phyloP scores from a whole-genome alignment of 352 stramenopile genomes.

The Pythium rishiriense region DNA sequence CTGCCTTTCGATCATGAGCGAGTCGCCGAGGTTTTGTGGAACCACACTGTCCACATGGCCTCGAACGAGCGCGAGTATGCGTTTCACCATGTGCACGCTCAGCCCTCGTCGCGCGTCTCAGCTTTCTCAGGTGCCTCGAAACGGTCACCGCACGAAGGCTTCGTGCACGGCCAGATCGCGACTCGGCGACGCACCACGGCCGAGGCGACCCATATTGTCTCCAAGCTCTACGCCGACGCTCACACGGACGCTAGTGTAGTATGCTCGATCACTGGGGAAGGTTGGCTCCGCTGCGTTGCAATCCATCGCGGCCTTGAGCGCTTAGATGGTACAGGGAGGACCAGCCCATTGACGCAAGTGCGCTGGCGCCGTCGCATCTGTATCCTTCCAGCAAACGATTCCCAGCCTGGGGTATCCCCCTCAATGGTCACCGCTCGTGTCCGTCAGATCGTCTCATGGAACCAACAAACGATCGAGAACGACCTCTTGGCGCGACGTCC shows the following conservation, averaged over 20 bases:
- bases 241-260: not conserved
- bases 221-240: conserved; percentile 9
- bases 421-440: not conserved
- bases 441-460: conserved; percentile 2
- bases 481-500: not conserved
- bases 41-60: conserved; percentile 11
- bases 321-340: not conserved
- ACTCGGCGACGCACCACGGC: not conserved
- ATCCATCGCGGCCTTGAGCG: not conserved
- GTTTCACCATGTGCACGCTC: not conserved
- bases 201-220: not conserved
- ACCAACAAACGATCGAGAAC: conserved; percentile 17
- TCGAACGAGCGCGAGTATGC: conserved; percentile 13
- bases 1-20: conserved; percentile 8
- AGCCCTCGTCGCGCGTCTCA: conserved; percentile 10
- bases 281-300: conserved; percentile 5
- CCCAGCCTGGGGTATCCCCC: too few relatives aligned
- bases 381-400: not conserved
- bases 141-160: not conserved
- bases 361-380: conserved; percentile 10
- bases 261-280: conserved; percentile 5
- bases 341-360: conserved; percentile 8
- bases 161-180: conserved; percentile 18
- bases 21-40: conserved; percentile 13
- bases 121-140: not conserved